Evolutionary conservation across 179 eudicot genomes (phyloP).

Genomic region (Actinidia arguta): DNA sequence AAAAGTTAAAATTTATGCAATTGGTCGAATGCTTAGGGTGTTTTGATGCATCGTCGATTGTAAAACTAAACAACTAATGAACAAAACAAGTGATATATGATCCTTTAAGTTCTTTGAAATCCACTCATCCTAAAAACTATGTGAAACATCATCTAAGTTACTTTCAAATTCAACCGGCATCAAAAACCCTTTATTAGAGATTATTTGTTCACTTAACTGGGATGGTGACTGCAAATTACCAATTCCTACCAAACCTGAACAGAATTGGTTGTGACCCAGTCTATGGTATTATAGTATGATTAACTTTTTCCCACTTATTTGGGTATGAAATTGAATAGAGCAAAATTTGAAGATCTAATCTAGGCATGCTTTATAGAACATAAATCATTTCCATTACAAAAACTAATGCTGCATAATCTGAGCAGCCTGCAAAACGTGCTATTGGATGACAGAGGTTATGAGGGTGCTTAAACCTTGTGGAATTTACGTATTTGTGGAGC

Average conservation of each 20-base stretch:
- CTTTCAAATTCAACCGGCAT: neutral
- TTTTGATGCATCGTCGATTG: too few relatives aligned
- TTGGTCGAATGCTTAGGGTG: too few relatives aligned
- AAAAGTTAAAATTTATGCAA: too few relatives aligned
- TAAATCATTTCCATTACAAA: neutral
- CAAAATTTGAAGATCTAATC: neutral
- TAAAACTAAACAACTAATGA: too few relatives aligned
- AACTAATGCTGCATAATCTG: neutral
- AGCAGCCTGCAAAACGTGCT: neutral
- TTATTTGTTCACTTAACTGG: neutral
- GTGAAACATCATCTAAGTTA: neutral
- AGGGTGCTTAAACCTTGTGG: conserved; percentile 98
- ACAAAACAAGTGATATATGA: too few relatives aligned
- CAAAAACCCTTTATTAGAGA: neutral
- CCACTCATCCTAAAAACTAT: neutral
- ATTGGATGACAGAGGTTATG: conserved; percentile 70
- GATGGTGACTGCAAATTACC: neutral
- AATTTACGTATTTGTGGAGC: conserved; percentile 83
- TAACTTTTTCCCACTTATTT: neutral
- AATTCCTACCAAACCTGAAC: too few relatives aligned
- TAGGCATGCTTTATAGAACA: neutral
- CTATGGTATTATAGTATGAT: neutral
- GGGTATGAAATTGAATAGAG: neutral
- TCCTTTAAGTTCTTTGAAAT: too few relatives aligned
- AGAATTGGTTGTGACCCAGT: neutral